Evolutionary conservation across 1,284 basidiomycete species (phyloP), one percentile per base, ranked within the genome.

Genomic region (Heterobasidion parviporum): DNA sequence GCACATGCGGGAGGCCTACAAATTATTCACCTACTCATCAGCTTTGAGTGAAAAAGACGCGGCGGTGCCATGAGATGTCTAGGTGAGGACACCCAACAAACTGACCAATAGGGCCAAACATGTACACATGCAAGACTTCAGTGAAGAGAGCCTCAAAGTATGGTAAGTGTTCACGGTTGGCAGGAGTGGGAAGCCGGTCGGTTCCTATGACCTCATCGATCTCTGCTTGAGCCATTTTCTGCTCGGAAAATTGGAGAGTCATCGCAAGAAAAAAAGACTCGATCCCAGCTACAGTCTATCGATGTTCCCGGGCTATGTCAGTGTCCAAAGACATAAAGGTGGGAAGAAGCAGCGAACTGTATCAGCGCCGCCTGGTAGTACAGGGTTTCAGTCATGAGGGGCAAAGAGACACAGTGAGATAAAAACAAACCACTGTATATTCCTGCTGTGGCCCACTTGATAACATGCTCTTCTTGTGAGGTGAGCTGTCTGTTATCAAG

Each of bases 241-340:
- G 63, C 9, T 64, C 57, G 20, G 67, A 67, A 2, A 65, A 64
- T 49, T 62, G 64, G 34, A 63, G 53, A 2, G 65, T 65, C 61
- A 62, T 66, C 32, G 60, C 62, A 35, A 62, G 63, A 59, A 58
- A 57, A 49, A 64, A 63, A 64, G 72, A 74, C 46, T 70, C 64
- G 47, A 74, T 58, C 8, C 59, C 57, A 15, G 60, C 61, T n/a
- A 60, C 58, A 8, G 60, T 59, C 58, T 62, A n/a, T 8, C 16
- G 65, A 61, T 74, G 76, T 43, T 66, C 71, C 60, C 81, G 73
- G n/a, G n/a, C n/a, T 18, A 84, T 70, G 51, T 80, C 64, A 38
- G 72, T 70, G 36, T 79, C 78, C 5, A 76, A 72, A 60, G 81
- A 81, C n/a, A 0, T 80, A 84, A 36, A 70, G 60, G 18, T 72